Percentiles rank a stretch among this genome's conserved stretches.
Conservation (phyloP, 2,329 filamentous ascomycete species). For the Phialophora macrospora region DNA sequence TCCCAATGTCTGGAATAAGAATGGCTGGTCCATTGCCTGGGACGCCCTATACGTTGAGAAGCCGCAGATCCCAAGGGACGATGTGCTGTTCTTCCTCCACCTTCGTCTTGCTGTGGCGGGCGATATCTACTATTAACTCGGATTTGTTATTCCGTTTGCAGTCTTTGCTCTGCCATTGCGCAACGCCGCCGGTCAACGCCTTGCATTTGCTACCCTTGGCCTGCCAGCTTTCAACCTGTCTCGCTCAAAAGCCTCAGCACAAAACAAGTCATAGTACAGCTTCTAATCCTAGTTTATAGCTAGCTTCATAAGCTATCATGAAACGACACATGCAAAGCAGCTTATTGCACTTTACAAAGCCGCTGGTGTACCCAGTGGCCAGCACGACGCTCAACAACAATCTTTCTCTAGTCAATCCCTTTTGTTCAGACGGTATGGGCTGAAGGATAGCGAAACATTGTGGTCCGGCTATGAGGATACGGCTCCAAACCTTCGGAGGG, state of each 20-base stretch:
- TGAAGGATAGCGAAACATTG: too few species aligned
- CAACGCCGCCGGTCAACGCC: not conserved
- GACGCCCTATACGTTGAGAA: not conserved
- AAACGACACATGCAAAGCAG: not conserved
- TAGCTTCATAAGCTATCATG: not conserved
- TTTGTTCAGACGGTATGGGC: too few species aligned
- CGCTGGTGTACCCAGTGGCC: too few species aligned
- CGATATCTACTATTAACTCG: not conserved
- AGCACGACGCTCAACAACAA: too few species aligned
- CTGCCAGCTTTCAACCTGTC: not conserved
- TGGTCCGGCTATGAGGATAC: too few species aligned
- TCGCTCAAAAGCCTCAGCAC: not conserved
- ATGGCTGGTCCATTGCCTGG: too few species aligned
- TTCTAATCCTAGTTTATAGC: not conserved
- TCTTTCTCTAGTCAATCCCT: too few species aligned
- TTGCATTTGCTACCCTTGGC: not conserved
- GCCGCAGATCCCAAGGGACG: too few species aligned
- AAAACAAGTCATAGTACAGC: not conserved
- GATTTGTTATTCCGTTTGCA: not conserved
- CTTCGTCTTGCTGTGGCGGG: too few species aligned
- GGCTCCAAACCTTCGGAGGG: too few species aligned
- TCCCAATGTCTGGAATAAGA: too few species aligned
- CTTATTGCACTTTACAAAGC: not conserved
- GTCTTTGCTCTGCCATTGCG: not conserved
- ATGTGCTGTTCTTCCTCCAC: not conserved